Evolutionary conservation across 352 stramenopile genomes (phyloP).

Genomic region (Phytophthora uliginosa): DNA sequence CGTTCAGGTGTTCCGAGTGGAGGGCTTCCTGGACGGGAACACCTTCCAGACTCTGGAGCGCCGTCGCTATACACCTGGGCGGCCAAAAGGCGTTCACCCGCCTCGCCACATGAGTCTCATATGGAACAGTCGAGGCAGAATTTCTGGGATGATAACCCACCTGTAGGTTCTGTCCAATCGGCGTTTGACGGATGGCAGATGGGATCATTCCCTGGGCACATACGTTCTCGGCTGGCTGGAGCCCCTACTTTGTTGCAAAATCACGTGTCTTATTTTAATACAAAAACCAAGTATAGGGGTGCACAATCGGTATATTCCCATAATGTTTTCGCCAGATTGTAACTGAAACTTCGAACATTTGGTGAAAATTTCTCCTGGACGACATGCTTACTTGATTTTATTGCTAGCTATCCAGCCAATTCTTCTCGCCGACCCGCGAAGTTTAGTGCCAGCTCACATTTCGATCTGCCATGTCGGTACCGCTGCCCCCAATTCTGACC

Average conservation of each 20-base stretch:
- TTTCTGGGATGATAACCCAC: constrained; percentile 6
- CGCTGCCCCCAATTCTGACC: neutral
- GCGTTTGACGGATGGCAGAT: constrained; percentile 14
- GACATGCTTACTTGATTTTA: too few relatives aligned
- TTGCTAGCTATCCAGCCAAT: too few relatives aligned
- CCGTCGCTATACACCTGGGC: too few relatives aligned
- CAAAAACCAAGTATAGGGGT: neutral
- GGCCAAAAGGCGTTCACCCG: too few relatives aligned
- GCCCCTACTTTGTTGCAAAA: constrained; percentile 22
- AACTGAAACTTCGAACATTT: too few relatives aligned
- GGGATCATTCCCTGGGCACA: constrained; percentile 24
- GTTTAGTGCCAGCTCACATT: neutral
- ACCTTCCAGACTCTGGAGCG: too few relatives aligned
- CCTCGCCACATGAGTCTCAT: too few relatives aligned
- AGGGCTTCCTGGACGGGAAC: too few relatives aligned
- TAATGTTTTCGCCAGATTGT: too few relatives aligned
- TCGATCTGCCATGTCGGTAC: neutral
- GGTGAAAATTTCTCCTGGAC: too few relatives aligned
- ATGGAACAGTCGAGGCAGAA: constrained; percentile 13
- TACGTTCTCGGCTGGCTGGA: constrained; percentile 24
- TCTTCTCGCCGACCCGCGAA: neutral
- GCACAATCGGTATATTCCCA: too few relatives aligned
- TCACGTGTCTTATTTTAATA: constrained; percentile 1
- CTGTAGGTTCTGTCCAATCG: constrained; percentile 10
- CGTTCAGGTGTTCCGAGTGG: too few relatives aligned